A percentile compares a stretch with the other conserved stretches of the same genome.
Conservation (phyloP, 805 yeast genomes). For the Candida insectorum region DNA sequence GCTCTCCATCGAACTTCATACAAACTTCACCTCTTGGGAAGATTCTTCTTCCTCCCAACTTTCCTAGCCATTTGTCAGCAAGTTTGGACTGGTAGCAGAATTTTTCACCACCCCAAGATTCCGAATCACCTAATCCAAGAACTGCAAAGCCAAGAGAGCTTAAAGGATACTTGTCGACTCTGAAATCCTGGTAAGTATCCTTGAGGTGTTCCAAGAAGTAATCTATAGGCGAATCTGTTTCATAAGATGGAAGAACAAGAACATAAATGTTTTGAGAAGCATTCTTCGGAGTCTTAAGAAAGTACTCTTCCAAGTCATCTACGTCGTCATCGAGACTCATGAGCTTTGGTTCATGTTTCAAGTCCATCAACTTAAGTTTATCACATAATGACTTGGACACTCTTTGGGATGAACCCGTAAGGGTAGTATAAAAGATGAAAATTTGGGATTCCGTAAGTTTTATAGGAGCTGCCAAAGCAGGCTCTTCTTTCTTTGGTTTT, state of each 20-base stretch:
- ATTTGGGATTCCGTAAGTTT: constrained; percentile 53
- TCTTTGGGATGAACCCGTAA: constrained; percentile 79
- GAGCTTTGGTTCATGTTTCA: constrained; percentile 45
- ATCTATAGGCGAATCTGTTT: constrained; percentile 88
- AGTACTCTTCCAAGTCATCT: constrained; percentile 80
- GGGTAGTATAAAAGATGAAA: constrained; percentile 74
- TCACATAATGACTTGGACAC: constrained; percentile 55
- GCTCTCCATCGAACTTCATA: constrained; percentile 64
- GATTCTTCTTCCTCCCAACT: constrained; percentile 80
- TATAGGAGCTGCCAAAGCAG: constrained; percentile 36
- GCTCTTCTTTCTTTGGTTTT: constrained; percentile 16
- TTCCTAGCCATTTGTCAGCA: constrained; percentile 73
- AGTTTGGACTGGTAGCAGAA: constrained; percentile 82
- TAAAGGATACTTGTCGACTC: constrained; percentile 81
- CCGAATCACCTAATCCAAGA: constrained; percentile 83
- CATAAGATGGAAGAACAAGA: constrained; percentile 83
- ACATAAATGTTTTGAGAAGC: constrained; percentile 54
- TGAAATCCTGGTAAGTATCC: constrained; percentile 80
- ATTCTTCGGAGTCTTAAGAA: constrained; percentile 56
- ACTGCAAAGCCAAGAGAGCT: constrained; percentile 76
- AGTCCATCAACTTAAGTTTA: constrained; percentile 24
- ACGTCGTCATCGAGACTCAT: constrained; percentile 75
- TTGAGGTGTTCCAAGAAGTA: constrained; percentile 75
- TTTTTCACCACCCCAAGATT: constrained; percentile 65
- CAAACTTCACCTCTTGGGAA: constrained; percentile 84